phyloP scores from a whole-genome alignment of 2,329 filamentous ascomycete species.

The Cladosporium sp. region DNA sequence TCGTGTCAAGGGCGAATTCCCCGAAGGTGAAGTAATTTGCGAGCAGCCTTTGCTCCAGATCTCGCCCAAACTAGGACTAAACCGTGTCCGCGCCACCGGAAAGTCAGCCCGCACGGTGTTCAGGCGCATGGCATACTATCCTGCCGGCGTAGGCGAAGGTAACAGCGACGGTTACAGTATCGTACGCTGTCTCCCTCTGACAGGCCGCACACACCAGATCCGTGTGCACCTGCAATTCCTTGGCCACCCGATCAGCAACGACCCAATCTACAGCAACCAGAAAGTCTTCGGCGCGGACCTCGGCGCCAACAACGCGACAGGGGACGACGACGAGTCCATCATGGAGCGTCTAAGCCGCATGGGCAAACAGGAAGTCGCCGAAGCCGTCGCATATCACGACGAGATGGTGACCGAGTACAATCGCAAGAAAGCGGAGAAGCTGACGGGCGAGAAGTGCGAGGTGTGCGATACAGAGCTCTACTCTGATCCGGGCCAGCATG shows the following conservation, averaged over 20 bases:
- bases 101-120: slow-evolving; percentile 90
- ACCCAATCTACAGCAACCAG: slow-evolving; percentile 95
- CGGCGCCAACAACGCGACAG: slow-evolving; percentile 62
- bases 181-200: slow-evolving; percentile 88
- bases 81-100: slow-evolving; percentile 88
- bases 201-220: slow-evolving; percentile 90
- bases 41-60: slow-evolving; percentile 92
- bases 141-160: slow-evolving; percentile 40
- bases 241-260: slow-evolving; percentile 92
- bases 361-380: slow-evolving; percentile 89
- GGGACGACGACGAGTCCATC: slow-evolving; percentile 81
- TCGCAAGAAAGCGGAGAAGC: slow-evolving; percentile 84
- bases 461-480: slow-evolving; percentile 85
- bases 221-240: slow-evolving; percentile 92
- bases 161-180: slow-evolving; percentile 74
- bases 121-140: slow-evolving; percentile 87
- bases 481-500: slow-evolving; percentile 84
- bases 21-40: slow-evolving; percentile 84
- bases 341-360: slow-evolving; percentile 80
- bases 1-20: slow-evolving; percentile 84
- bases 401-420: slow-evolving; percentile 90
- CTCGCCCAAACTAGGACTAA: slow-evolving; percentile 89
- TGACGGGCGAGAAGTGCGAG: slow-evolving; percentile 79
- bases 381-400: slow-evolving; percentile 89
- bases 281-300: slow-evolving; percentile 82